Evolutionary conservation across 2,329 filamentous ascomycete species (phyloP).

Genomic region (Helotiales sp.): DNA sequence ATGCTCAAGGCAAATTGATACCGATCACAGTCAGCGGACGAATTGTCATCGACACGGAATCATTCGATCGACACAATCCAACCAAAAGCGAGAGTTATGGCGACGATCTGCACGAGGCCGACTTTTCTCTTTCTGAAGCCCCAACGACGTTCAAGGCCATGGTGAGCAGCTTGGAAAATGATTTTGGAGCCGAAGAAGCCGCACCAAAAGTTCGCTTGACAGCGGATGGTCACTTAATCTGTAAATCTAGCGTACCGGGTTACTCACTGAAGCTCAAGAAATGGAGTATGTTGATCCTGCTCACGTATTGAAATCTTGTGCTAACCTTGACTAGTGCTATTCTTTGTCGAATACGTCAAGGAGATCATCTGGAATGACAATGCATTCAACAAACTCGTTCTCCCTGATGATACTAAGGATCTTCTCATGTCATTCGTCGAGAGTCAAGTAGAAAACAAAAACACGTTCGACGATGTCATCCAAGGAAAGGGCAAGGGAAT

Average conservation of each 20-base stretch:
- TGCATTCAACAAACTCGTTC: constrained; percentile 54
- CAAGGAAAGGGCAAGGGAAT: constrained; percentile 53
- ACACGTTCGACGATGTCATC: constrained; percentile 55
- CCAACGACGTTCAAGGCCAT: not conserved
- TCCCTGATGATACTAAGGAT: constrained; percentile 55
- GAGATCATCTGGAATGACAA: constrained; percentile 53
- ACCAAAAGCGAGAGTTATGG: not conserved
- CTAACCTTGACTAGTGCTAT: not conserved
- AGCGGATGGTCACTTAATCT: constrained; percentile 8
- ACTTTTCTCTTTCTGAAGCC: not conserved
- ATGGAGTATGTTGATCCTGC: constrained; percentile 54
- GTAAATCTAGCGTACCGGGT: constrained; percentile 9
- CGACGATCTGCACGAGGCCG: not conserved
- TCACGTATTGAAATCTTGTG: not conserved
- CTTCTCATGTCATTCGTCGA: constrained; percentile 55
- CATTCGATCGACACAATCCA: not conserved
- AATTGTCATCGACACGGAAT: not conserved
- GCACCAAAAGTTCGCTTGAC: not conserved
- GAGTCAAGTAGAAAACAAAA: constrained; percentile 49
- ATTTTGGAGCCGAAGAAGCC: not conserved
- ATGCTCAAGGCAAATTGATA: not conserved
- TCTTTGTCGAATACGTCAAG: constrained; percentile 43
- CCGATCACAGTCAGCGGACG: not conserved
- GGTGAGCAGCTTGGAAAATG: not conserved
- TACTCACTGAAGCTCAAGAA: constrained; percentile 47